These are phyloP conservation scores for Amanita brunnescens DNA, from an alignment of 768 basidiomycete genomes.

Conservation along the genomic window DNA sequence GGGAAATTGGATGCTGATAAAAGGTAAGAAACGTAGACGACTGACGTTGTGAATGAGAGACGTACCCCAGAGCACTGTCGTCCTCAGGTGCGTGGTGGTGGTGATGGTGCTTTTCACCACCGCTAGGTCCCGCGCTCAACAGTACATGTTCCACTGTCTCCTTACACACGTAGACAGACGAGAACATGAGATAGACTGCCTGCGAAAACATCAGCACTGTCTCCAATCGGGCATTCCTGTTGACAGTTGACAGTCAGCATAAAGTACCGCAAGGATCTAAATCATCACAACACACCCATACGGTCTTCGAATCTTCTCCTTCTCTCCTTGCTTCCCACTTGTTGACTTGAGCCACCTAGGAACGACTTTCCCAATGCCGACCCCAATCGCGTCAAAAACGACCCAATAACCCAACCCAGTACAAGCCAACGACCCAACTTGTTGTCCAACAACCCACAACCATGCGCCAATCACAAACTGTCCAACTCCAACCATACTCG, in stretches of 20 bases:
- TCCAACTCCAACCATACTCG: slow-evolving; percentile 17
- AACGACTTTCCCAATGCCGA: slow-evolving; percentile 42
- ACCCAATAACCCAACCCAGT: too few relatives aligned
- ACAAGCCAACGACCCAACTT: too few relatives aligned
- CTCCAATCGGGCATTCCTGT: slow-evolving; percentile 56
- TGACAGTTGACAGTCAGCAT: not conserved
- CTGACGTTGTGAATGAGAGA: too few relatives aligned
- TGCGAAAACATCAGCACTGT: slow-evolving; percentile 81
- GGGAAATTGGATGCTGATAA: slow-evolving; percentile 65
- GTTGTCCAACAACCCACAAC: too few relatives aligned
- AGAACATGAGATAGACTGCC: slow-evolving; percentile 88
- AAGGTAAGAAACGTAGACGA: not conserved
- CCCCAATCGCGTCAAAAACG: slow-evolving; percentile 82
- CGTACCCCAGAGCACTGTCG: too few relatives aligned
- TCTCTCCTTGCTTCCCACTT: slow-evolving; percentile 13
- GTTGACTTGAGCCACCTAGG: slow-evolving; percentile 31
- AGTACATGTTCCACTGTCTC: slow-evolving; percentile 92
- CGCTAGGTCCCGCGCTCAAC: slow-evolving; percentile 44
- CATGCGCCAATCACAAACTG: too few relatives aligned
- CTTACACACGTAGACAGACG: slow-evolving; percentile 92
- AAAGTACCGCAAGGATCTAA: not conserved
- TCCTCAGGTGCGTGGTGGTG: slow-evolving; percentile 43
- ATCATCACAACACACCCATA: slow-evolving; percentile 22
- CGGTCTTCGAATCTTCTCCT: slow-evolving; percentile 53
- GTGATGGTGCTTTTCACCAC: slow-evolving; percentile 52